Base-by-base conservation (phyloP, 495 filamentous ascomycete species). In the Friedmanniomyces simplex region DNA sequence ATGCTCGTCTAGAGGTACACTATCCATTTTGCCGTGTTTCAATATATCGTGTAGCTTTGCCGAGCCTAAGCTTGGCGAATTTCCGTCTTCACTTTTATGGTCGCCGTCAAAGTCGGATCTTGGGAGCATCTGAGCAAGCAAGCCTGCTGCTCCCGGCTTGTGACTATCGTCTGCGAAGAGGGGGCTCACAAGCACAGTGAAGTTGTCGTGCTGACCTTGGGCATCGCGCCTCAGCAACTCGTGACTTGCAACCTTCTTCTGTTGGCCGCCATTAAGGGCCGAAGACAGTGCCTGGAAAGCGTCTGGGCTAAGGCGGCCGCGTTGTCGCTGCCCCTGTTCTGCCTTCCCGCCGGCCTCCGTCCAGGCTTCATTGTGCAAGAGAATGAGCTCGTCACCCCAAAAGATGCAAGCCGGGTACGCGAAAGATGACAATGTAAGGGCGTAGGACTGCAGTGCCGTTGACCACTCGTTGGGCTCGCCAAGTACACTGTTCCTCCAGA, bases 361-460 rank as follows among this genome's bases (percentile, higher is more conserved):
- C 69, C 69, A 71, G 2, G 62, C 63, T 0, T 64, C 21, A 52
- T 71, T 71, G 55, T 67, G 60, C n/a, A 70, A 34, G 2, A 63
- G 41, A 16, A 54, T 20, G 28, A 67, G 48, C 20, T 65, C 54
- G 0, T 64, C 53, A 25, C 65, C 62, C 69, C 69, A 71, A 48
- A 66, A 71, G 21, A 71, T 56, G 34, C 60, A 64, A 10, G 68
- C 60, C 13, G 64, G 65, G 49, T 71, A 64, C 0, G 63, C 58
- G n/a, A 71, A 63, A 0, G 66, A 61, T 4, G 61, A 47, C 28
- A 69, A 52, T 32, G 65, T 66, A 13, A 46, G 53, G 12, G 65
- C 59, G 57, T 60, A 63, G 45, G 57, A 57, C 7, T 43, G 58
- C 28, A 71, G 66, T 12, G 63, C 18, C 14, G 26, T 16, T 14